Evolutionary conservation across 305 asterid genomes (phyloP), one percentile per base, ranked within the genome.

Genomic region (Ajuga reptans): DNA sequence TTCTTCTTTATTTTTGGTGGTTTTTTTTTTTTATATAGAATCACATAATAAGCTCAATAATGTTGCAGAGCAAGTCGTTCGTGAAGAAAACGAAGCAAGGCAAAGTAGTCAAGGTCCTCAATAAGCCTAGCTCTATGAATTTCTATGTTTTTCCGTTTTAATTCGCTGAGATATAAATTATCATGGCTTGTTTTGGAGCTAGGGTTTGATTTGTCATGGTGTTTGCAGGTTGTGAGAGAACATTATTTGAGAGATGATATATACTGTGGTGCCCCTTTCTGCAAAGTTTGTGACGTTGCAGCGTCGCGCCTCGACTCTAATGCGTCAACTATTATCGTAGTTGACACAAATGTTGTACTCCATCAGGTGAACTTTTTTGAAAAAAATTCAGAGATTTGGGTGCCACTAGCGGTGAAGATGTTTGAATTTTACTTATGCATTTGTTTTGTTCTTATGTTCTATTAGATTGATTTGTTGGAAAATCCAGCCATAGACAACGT

Each of bases 321-420:
- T 53, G 72, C 84, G 34, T 77, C 88, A n/a, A 79, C 83, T 31
- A 63, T 93, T 50, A 76, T 91, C 39, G 60, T 94, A 33, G 78
- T 94, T 4, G 99, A 94, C 68, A 91, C 99, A 6, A 94, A 91
- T 76, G 95, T 91, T 72, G 99, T 89, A 37, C 96, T 94, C 62
- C 87, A 87, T 74, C 99, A 94, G 96, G 98, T 89, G 34, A 72
- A 31, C 1, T 10, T 27, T 0, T 71, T 34, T 43, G 0, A 7
- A 29, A n/a, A 6, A 3, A 56, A 56, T 27, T 72, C 39, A 15
- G 57, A 18, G 18, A 36, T 6, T 72, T 51, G 37, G 5, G 15
- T 34, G 60, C 58, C 24, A 9, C 4, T 11, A 15, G 37, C 21
- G 27, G 12, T 12, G 11, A 14, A 62, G 11, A 11, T 46, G 9